Base-by-base conservation (phyloP, 441 rosid species). In the Erodium trifolium region DNA sequence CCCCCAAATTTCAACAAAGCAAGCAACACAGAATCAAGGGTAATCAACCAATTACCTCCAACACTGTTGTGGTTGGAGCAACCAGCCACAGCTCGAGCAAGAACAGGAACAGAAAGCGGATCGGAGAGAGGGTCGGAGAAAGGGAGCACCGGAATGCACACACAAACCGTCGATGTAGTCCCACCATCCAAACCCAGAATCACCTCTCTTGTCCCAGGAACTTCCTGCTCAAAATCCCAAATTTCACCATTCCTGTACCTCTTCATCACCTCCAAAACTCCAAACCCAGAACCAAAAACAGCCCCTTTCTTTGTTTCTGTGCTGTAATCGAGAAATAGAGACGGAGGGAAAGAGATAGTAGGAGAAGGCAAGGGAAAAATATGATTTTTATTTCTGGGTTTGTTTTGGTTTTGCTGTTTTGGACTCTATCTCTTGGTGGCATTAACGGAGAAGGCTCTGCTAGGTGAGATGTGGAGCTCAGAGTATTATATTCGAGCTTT, bases 61-160 rank as follows among this genome's bases (percentile, higher is more conserved):
- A 86, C 90, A 63, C 90, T 85, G 69, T 88, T 88, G 80, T 84
- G 90, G 43, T 88, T 88, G 72, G 90, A 86, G 78, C 90, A 87
- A 64, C 91, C 92, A 37, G 87, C 87, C 67, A 82, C 78, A 27
- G 88, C 85, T 13, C 84, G 87, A 14, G 94, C 79, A 41, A 88
- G 88, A 39, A 88, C 75, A 2, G 90, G 90, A 5, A 85, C 66
- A 35, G 90, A 85, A 63, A 85, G 68, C 43, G 91, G 87, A 65
- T 85, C 82, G 9, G 88, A 86, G 2, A 84, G 76, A 70, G 84
- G 71, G 34, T 73, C 79, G 4, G 87, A 78, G 35, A 73, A 64
- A 34, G 86, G 82, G 4, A 84, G 72, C 12, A 84, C 16, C 1
- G 86, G 87, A 77, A 88, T 87, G 68, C 92, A 88, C 10, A 88